Percentiles rank a stretch among this genome's conserved stretches.
phyloP scores from a whole-genome alignment of 108 stramenopile species.

The Licmophora abbreviata region DNA sequence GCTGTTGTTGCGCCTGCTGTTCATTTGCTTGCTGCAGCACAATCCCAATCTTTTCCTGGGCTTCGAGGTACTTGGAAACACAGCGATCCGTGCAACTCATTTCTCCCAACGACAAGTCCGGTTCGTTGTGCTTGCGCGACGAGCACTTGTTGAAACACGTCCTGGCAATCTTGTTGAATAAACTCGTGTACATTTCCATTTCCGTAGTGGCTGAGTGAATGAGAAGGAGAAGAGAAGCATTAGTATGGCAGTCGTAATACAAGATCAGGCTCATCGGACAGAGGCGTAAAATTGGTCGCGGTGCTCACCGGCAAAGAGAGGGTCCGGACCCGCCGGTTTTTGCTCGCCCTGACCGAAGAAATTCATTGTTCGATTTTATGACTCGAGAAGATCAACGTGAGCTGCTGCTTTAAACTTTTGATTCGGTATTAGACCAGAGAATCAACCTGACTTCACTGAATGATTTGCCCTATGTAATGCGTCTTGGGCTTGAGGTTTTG shows the following conservation, averaged over 20 bases:
- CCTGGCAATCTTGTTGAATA: conserved; percentile 91
- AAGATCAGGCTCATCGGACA: neutral
- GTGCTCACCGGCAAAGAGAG: conserved; percentile 68
- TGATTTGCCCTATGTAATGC: too few relatives aligned
- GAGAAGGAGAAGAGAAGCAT: neutral
- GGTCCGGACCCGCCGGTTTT: conserved; percentile 71
- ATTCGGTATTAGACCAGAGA: too few relatives aligned
- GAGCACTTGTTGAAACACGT: conserved; percentile 93
- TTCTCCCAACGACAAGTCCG: conserved; percentile 90
- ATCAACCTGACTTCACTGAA: too few relatives aligned
- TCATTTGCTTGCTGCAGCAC: conserved; percentile 85
- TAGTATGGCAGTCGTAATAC: neutral
- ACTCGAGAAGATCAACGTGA: too few relatives aligned
- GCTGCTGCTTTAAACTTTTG: too few relatives aligned
- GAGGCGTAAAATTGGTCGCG: neutral
- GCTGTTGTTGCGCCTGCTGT: conserved; percentile 60
- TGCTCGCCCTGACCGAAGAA: conserved; percentile 52
- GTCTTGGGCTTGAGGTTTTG: too few relatives aligned
- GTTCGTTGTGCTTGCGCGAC: conserved; percentile 75
- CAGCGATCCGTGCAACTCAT: conserved; percentile 95
- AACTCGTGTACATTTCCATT: conserved; percentile 95
- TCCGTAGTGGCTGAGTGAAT: conserved; percentile 72
- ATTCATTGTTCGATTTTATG: too few relatives aligned
- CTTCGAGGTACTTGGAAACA: conserved; percentile 89
- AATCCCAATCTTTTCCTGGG: conserved; percentile 83